Percentiles rank a stretch among this genome's conserved stretches.
phyloP scores from a whole-genome alignment of 345 rosid genomes.

The Linum trigynum region DNA sequence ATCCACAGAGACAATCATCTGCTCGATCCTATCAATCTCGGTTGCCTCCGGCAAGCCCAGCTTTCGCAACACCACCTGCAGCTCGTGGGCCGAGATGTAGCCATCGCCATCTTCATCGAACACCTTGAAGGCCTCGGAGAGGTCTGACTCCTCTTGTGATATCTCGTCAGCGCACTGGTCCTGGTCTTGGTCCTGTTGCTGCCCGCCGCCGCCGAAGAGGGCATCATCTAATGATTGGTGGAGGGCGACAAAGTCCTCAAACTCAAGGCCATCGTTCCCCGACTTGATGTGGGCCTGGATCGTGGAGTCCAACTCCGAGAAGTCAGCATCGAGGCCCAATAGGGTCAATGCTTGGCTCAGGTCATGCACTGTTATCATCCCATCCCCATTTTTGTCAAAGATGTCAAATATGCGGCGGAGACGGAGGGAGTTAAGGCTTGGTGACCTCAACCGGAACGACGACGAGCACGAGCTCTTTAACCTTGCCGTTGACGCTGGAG shows the following conservation, averaged over 20 bases:
- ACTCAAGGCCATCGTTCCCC: conserved; percentile 44
- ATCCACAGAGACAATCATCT: conserved; percentile 83
- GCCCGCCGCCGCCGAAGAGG: conserved; percentile 27
- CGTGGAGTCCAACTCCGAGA: conserved; percentile 48
- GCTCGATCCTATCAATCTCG: conserved; percentile 56
- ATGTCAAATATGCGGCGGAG: conserved; percentile 59
- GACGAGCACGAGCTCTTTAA: conserved; percentile 4
- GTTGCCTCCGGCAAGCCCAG: conserved; percentile 62
- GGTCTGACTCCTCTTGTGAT: conserved; percentile 53
- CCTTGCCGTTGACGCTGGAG: background rate
- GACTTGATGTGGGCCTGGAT: conserved; percentile 42
- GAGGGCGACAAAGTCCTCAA: conserved; percentile 51
- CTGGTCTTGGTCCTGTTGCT: background rate
- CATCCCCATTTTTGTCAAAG: conserved; percentile 78
- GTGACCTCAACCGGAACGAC: conserved; percentile 23
- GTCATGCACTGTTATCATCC: conserved; percentile 51
- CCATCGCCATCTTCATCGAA: conserved; percentile 88
- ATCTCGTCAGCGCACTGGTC: background rate
- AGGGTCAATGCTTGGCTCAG: conserved; percentile 48
- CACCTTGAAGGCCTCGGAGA: conserved; percentile 86
- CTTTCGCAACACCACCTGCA: conserved; percentile 62
- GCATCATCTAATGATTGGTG: conserved; percentile 52
- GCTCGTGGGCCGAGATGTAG: conserved; percentile 63
- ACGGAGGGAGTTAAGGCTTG: conserved; percentile 22
- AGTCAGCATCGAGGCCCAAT: conserved; percentile 56